These are phyloP conservation scores for Papiliotrema fonsecae DNA, from an alignment of 1,284 basidiomycete species.

Conservation along the genomic window DNA sequence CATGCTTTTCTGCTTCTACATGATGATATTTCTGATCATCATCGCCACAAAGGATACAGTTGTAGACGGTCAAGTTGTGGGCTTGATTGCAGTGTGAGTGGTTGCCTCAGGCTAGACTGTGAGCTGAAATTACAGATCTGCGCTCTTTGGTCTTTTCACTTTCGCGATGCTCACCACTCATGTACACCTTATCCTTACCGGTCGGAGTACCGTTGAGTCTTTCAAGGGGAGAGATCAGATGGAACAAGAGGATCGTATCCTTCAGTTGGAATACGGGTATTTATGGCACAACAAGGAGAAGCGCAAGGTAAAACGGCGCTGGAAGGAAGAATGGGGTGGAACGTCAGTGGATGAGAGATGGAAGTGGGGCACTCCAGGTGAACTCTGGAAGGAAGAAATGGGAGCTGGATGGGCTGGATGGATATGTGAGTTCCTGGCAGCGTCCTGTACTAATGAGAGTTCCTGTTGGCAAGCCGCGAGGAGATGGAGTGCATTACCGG, in stretches of 20 bases:
- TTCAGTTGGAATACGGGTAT: slow-evolving; percentile 35
- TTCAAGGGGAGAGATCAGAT: slow-evolving; percentile 33
- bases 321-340: slow-evolving; percentile 44
- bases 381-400: slow-evolving; percentile 43
- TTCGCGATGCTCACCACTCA: slow-evolving; percentile 36
- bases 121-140: slow-evolving; percentile 23
- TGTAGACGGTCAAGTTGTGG: slow-evolving; percentile 42
- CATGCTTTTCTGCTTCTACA: slow-evolving; percentile 34
- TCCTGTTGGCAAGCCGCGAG: slow-evolving; percentile 38
- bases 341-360: slow-evolving; percentile 38
- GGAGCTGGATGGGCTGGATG: slow-evolving; percentile 33
- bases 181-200: slow-evolving; percentile 31
- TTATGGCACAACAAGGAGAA: slow-evolving; percentile 25
- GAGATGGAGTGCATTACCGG: slow-evolving; percentile 38
- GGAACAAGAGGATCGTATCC: slow-evolving; percentile 29
- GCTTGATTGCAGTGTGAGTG: slow-evolving; percentile 36
- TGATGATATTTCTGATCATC: slow-evolving; percentile 28
- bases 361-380: slow-evolving; percentile 26
- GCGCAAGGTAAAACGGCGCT: slow-evolving; percentile 21
- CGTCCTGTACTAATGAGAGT: slow-evolving; percentile 22
- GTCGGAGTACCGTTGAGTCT: slow-evolving; percentile 41
- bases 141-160: slow-evolving; percentile 40
- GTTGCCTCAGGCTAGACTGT: neutral
- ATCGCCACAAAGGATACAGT: slow-evolving; percentile 11
- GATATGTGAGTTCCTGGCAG: slow-evolving; percentile 35